Evolutionary conservation across 2,329 filamentous ascomycete genomes (phyloP).

Genomic region (Penicillium sclerotiorum): DNA sequence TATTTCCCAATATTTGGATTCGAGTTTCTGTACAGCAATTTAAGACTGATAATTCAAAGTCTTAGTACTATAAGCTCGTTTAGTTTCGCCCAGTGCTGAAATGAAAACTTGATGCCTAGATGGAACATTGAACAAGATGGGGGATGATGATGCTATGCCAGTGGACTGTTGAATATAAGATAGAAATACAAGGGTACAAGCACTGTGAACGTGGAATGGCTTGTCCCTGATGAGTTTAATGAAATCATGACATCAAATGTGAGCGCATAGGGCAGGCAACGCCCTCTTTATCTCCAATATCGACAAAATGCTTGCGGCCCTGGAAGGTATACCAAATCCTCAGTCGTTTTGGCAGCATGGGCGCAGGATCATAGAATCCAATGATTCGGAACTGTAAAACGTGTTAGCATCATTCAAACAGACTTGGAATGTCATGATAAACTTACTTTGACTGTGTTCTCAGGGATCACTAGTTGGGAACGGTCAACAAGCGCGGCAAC

Average conservation of each 20-base stretch:
- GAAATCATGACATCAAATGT: conserved; percentile 38
- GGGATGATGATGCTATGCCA: too few species aligned
- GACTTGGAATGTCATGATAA: not conserved
- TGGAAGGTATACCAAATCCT: conserved; percentile 47
- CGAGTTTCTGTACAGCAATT: too few species aligned
- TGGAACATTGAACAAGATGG: too few species aligned
- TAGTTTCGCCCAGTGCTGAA: too few species aligned
- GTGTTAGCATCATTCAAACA: conserved; percentile 21
- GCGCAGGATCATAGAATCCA: conserved; percentile 49
- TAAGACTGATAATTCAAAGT: too few species aligned
- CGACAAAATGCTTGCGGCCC: conserved; percentile 41
- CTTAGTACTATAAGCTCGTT: too few species aligned
- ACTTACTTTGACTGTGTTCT: conserved; percentile 39
- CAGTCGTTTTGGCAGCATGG: conserved; percentile 43
- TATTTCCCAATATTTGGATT: too few species aligned
- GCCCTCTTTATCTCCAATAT: conserved; percentile 40
- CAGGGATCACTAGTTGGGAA: conserved; percentile 43
- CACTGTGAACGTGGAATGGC: too few species aligned
- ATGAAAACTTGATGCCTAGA: too few species aligned
- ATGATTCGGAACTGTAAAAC: conserved; percentile 41
- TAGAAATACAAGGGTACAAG: too few species aligned
- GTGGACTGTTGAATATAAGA: conserved; percentile 9
- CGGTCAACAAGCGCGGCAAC: conserved; percentile 49
- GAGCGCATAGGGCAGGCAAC: conserved; percentile 43
- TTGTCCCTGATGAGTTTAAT: too few species aligned